A percentile compares a stretch with the other conserved stretches of the same genome.
Evolutionary conservation across 2,329 filamentous ascomycete genomes (phyloP).

Genomic region (Lecanosticta acicola): DNA sequence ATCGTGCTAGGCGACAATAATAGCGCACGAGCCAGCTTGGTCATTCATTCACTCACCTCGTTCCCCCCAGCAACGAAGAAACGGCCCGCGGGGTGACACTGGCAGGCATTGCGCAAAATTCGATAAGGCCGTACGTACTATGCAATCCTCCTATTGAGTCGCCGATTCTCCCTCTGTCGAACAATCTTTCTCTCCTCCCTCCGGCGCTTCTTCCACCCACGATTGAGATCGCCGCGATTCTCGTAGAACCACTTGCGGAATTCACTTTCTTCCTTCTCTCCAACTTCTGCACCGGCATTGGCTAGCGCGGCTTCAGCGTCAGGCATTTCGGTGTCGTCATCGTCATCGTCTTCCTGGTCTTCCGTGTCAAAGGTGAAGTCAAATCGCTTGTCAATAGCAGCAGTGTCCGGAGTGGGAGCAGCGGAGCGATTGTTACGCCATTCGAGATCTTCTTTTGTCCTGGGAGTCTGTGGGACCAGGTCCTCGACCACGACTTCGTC

Average conservation of each 20-base stretch:
- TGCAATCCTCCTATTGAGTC: conserved; percentile 37
- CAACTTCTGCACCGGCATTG: conserved; percentile 5
- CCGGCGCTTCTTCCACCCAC: conserved; percentile 50
- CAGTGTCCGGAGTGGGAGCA: conserved; percentile 91
- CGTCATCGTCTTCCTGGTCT: conserved; percentile 38
- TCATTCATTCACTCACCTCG: neutral
- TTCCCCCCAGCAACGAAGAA: neutral
- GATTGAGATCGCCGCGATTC: conserved; percentile 44
- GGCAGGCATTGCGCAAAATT: neutral
- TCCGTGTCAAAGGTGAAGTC: conserved; percentile 48
- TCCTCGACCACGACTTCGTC: conserved; percentile 31
- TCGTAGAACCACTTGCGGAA: conserved; percentile 59
- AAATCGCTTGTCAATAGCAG: conserved; percentile 59
- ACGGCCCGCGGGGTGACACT: neutral
- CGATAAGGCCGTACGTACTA: conserved; percentile 5
- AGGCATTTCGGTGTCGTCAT: conserved; percentile 20
- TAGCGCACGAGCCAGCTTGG: neutral
- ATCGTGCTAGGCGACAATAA: neutral
- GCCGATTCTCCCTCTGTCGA: conserved; percentile 55
- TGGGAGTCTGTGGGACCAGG: conserved; percentile 68
- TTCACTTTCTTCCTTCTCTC: conserved; percentile 45
- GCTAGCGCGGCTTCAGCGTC: conserved; percentile 25
- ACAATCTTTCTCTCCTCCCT: conserved; percentile 56
- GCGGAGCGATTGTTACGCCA: conserved; percentile 73
- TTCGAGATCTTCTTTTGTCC: conserved; percentile 71